Base-by-base conservation (phyloP, 2,329 filamentous ascomycete species). In the Didymella segeticola region DNA sequence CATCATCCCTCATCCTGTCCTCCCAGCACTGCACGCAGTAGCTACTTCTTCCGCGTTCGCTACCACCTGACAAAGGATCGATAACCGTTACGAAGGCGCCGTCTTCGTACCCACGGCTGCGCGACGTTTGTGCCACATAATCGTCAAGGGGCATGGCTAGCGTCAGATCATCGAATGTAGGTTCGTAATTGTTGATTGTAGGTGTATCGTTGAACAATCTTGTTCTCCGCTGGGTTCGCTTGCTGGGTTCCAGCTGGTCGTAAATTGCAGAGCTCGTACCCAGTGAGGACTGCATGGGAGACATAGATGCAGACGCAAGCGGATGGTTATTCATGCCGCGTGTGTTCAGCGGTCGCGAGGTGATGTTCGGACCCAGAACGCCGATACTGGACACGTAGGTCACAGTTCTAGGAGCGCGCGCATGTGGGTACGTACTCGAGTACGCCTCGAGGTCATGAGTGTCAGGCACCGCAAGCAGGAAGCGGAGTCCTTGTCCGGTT, bases 381-480 rank as follows among this genome's bases (percentile, higher is more conserved):
- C 29, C 27, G n/a, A 46, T 14, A 3, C 15, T 22, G 8, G 48
- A 36, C 2, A 23, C 7, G 23, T 34, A 34, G 5, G 15, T 30
- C 5, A 20, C 8, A 12, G 14, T 15, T 3, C 11, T 9, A 25
- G 17, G 11, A n/a, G 17, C 34, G 12, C 9, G 20, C 5, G 2
- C 38, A 23, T 19, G 46, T 11, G 49, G 45, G 4, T 58, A 29
- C 6, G 43, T 51, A 9, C 20, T 47, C n/a, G 60, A 60, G 25
- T 42, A 42, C 7, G 57, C 58, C 20, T 62, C 62, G 2, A 47
- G 37, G 8, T 47, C 49, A 14, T 49, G 37, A 15, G 60, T 47
- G 2, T 49, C 51, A 2, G 63, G 58, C 15, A 53, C 51, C 8
- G 57, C 47, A n/a, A 67, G 53, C 6, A 64, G 23, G 19, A 48